Conservation (phyloP, 163 green algal genomes). For the Volvox carteri region DNA sequence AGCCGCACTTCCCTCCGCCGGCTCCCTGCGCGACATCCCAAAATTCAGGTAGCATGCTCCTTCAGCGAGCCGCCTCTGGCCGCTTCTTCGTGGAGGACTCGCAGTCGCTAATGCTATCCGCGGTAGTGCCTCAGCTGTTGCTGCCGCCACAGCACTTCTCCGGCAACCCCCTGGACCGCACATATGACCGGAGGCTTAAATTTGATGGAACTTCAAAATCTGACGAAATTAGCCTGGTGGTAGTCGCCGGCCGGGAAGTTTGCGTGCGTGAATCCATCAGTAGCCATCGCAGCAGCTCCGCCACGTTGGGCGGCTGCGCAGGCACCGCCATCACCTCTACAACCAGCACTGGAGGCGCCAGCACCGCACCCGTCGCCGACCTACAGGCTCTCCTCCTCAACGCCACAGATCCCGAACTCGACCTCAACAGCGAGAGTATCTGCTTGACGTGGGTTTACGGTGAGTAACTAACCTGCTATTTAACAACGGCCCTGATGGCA, state of each 20-base stretch:
- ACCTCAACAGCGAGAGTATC: constrained; percentile 67
- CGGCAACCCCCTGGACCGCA: constrained; percentile 65
- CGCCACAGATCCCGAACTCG: constrained; percentile 66
- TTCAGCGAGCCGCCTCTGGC: neutral
- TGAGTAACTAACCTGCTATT: constrained; percentile 40
- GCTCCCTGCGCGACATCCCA: neutral
- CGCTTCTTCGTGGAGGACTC: constrained; percentile 12
- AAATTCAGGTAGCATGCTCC: neutral
- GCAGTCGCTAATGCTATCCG: neutral
- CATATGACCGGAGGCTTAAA: constrained; percentile 57
- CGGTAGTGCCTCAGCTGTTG: neutral
- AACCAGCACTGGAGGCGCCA: constrained; percentile 25
- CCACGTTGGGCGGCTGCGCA: neutral
- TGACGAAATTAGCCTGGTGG: constrained; percentile 65
- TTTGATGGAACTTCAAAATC: constrained; percentile 62
- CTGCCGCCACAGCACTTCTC: constrained; percentile 65
- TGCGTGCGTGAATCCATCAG: constrained; percentile 54
- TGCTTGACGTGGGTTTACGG: constrained; percentile 65
- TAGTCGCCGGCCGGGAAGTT: constrained; percentile 64
- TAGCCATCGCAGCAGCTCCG: neutral
- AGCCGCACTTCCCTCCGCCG: neutral
- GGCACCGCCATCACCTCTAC: neutral
- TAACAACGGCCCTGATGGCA: too few species aligned
- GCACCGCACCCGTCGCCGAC: constrained; percentile 36
- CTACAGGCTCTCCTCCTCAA: constrained; percentile 70